Base-by-base conservation (phyloP, 2,329 filamentous ascomycete genomes). In the Aphanoascus verrucosus region DNA sequence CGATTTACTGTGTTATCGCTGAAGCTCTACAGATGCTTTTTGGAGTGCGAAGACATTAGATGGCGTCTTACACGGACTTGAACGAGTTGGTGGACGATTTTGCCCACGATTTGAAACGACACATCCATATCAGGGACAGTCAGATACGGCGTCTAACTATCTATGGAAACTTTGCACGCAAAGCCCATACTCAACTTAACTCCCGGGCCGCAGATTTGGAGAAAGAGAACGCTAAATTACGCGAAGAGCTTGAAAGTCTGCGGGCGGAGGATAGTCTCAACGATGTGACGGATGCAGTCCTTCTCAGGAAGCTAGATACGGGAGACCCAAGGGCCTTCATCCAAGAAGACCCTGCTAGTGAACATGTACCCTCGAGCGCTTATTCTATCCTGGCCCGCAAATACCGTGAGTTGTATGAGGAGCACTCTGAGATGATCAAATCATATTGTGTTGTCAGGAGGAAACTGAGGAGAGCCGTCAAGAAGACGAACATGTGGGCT, bases 391-490 rank as follows among this genome's bases (percentile, higher is more conserved):
- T 70, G 28, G 59, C 59, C n/a, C 32, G 55, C 4, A 63, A 62
- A 56, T 72, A 72, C 58, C 52, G 56, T 2, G 58, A 63, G 8
- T 59, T 71, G 14, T 71, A 70, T 44, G 47, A 52, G 7, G 64
- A 67, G 49, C 45, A 65, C 11, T 54, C 59, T 38, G 65, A 57
- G 8, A 57, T 71, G 17, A 37, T 62, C 5, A 50, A 60, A 17
- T 63, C 63, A 2, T 65, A 62, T 54, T 60, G 53, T 3, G 57
- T 60, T 19, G 61, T 71, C 19, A 67, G 63, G 53, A 55, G 54
- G 6, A 64, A 61, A 28, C 56, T 69, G 4, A 64, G 67, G 47
- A 61, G 62, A n/a, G 63, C 66, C 41, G 70, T 69, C 49, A 61
- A 55, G 45, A 70, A 67, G 47, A 54, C 69, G 9, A 52, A 47